Evolutionary conservation across 345 rosid species (phyloP), one percentile per base, ranked within the genome.

Genomic region (Barbarea vulgaris): DNA sequence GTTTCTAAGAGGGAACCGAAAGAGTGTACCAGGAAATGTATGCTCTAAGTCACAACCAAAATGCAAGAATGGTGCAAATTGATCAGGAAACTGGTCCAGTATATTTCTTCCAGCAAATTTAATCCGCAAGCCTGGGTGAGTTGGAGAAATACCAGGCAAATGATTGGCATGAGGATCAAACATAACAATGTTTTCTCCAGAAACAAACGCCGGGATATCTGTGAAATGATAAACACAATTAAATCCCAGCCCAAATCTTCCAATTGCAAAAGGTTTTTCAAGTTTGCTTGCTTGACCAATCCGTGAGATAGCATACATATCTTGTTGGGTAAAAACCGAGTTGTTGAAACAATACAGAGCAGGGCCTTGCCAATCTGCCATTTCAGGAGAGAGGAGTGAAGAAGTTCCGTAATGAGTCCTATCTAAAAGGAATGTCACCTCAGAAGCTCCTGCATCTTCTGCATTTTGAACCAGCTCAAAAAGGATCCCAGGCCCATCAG

Each of bases 331-430:
- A 81, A 93, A 93, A 80, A 93, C 88, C 41, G 98, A 89, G 79
- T 93, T 86, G 85, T 91, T 93, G 84, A 86, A 93, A 82, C 98
- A 91, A 81, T 89, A 93, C 70, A 93, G 76, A 19, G 98, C 98
- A 80, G 98, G 96, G 74, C 98, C 98, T 83, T 93, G 98, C 98
- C 97, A 93, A 67, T 93, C 97, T 19, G 89, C 97, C 98, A 93
- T 93, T 82, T 89, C 96, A 57, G 98, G 98, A 76, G 97, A 93
- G 61, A 93, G 97, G 81, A 93, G 87, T 52, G 98, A 93, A 77
- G 98, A 93, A 67, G 93, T 86, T 65, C 97, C 98, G 80, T 91
- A 93, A 53, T 93, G 97, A 74, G 98, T 91, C 81, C 79, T 93
- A 81, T 93, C 98, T 83, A 93, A 83, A 68, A 93, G 94, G 81